A percentile compares a stretch with the other conserved stretches of the same genome.
Evolutionary conservation across 257 asterid genomes (phyloP).

Genomic region (Fraxinus excelsior): DNA sequence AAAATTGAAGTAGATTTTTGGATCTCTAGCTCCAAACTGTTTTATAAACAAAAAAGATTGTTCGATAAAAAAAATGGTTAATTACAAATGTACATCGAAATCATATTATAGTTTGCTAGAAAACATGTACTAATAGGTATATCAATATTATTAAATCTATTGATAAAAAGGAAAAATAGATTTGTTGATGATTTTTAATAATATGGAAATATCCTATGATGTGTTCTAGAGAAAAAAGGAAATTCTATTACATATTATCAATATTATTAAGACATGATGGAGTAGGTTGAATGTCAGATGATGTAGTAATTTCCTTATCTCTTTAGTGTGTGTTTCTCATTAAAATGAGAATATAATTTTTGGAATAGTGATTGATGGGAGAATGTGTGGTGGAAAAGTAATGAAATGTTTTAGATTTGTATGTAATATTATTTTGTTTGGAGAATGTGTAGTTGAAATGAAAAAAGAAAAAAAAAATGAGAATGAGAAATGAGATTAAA

Average conservation of each 20-base stretch:
- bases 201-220: neutral
- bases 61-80: neutral
- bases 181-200: neutral
- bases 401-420: too few relatives aligned
- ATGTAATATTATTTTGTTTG: too few relatives aligned
- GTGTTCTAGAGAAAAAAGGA: neutral
- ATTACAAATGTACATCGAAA: neutral
- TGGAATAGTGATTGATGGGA: too few relatives aligned
- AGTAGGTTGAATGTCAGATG: neutral
- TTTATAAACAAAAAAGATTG: neutral
- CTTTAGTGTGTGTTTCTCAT: too few relatives aligned
- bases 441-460: too few relatives aligned
- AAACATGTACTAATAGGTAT: neutral
- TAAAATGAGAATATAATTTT: too few relatives aligned
- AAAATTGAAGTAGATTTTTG: neutral
- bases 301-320: neutral
- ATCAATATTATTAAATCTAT: neutral
- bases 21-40: neutral
- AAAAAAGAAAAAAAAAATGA: too few relatives aligned
- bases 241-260: neutral
- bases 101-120: neutral
- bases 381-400: too few relatives aligned
- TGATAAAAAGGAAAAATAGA: neutral
- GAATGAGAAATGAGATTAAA: too few relatives aligned
- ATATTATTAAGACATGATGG: neutral